These are phyloP conservation scores for Aurifilum marmelostoma DNA, from an alignment of 2,329 filamentous ascomycete species.

Conservation along the genomic window DNA sequence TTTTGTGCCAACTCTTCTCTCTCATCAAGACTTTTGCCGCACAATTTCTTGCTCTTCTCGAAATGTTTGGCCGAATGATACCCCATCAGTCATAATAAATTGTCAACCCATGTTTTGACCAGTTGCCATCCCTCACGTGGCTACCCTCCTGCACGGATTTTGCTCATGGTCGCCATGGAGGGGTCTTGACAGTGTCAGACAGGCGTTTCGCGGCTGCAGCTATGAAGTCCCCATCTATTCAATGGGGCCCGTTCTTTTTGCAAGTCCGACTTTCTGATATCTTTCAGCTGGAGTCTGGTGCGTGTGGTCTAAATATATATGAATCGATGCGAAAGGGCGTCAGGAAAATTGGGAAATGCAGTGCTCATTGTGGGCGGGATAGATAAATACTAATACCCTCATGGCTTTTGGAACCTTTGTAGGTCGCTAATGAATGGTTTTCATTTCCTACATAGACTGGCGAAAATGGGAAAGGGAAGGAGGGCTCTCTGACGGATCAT, in stretches of 20 bases:
- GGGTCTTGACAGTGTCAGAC: slow-evolving; percentile 27
- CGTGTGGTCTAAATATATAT: background rate
- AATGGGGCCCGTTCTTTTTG: background rate
- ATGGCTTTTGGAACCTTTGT: background rate
- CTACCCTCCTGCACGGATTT: background rate
- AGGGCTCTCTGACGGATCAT: no score
- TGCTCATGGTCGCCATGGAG: background rate
- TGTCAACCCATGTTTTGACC: background rate
- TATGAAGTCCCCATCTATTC: background rate
- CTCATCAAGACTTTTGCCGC: background rate
- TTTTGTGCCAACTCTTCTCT: background rate
- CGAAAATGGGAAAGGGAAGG: background rate
- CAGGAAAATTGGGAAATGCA: background rate
- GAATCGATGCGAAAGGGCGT: background rate
- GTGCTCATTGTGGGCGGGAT: background rate
- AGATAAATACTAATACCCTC: slow-evolving; percentile 5
- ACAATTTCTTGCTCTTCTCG: background rate
- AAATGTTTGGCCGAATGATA: background rate
- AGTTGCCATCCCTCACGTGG: background rate
- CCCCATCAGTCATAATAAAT: background rate
- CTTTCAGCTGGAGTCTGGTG: background rate
- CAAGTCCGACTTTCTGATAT: background rate
- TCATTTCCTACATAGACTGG: background rate
- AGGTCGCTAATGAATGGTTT: background rate
- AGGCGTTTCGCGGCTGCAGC: background rate